Evolutionary conservation across 1,284 basidiomycete genomes (phyloP).

Genomic region (Tilletia setariae): DNA sequence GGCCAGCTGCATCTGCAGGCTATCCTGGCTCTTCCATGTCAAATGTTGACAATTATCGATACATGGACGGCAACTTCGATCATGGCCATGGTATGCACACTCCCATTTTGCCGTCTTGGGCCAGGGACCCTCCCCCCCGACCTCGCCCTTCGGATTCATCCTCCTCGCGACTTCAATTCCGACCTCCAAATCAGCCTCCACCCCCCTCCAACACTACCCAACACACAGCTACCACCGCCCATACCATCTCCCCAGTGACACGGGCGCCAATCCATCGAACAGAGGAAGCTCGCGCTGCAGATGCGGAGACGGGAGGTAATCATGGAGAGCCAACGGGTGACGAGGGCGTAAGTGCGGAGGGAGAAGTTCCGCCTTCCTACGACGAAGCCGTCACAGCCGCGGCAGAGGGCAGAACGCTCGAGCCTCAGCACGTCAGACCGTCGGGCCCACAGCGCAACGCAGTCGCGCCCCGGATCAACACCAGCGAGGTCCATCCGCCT

Average conservation of each 20-base stretch:
- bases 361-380: constrained; percentile 10
- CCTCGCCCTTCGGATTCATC: neutral
- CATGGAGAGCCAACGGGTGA: constrained; percentile 1
- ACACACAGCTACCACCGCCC: neutral
- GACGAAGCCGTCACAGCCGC: constrained; percentile 8
- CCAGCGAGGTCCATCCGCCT: neutral
- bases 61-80: constrained; percentile 7
- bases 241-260: neutral
- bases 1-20: neutral
- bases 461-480: no score
- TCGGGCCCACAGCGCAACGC: neutral
- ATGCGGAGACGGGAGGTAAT: neutral
- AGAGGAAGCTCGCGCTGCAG: neutral
- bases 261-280: neutral
- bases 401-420: constrained; percentile 2
- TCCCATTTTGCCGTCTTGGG: neutral
- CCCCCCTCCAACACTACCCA: neutral
- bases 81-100: constrained; percentile 1
- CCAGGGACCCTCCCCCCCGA: neutral
- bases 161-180: neutral
- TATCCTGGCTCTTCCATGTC: constrained; percentile 7
- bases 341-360: neutral
- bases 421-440: neutral
- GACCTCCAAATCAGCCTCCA: neutral
- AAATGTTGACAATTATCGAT: neutral